Conservation (phyloP, 495 filamentous ascomycete genomes). For the Letharia columbiana region DNA sequence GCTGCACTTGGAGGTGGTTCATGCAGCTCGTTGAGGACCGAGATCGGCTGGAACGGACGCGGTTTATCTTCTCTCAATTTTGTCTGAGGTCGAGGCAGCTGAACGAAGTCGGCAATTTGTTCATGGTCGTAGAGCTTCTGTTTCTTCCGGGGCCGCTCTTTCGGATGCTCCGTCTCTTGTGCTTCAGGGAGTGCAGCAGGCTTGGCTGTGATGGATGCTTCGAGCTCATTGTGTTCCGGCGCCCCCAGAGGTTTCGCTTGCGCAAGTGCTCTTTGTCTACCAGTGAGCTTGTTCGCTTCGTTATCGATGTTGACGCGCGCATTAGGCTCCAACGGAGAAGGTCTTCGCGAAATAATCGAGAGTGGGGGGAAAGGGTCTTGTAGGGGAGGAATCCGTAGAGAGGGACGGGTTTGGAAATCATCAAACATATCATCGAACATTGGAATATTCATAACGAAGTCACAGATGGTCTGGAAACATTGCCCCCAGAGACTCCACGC, state of each 20-base stretch:
- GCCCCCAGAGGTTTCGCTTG: slow-evolving; percentile 27
- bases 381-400: slow-evolving; percentile 43
- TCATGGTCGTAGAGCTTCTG: slow-evolving; percentile 32
- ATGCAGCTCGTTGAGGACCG: slow-evolving; percentile 66
- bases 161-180: slow-evolving; percentile 32
- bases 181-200: slow-evolving; percentile 27
- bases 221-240: slow-evolving; percentile 14
- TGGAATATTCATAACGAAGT: slow-evolving; percentile 15
- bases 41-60: slow-evolving; percentile 41
- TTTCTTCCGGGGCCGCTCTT: slow-evolving; percentile 36
- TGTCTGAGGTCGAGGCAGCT: slow-evolving; percentile 40
- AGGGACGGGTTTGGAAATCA: slow-evolving; percentile 38
- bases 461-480: background rate
- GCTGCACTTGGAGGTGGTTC: slow-evolving; percentile 67
- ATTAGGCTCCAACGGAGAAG: slow-evolving; percentile 42
- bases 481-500: too few relatives aligned
- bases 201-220: slow-evolving; percentile 17
- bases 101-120: slow-evolving; percentile 42
- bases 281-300: slow-evolving; percentile 30
- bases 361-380: slow-evolving; percentile 32
- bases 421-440: slow-evolving; percentile 28
- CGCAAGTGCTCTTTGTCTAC: slow-evolving; percentile 25
- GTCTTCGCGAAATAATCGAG: slow-evolving; percentile 34
- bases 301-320: slow-evolving; percentile 34
- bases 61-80: slow-evolving; percentile 40